Percentiles rank a stretch among this genome's conserved stretches.
Evolutionary conservation across 1,284 basidiomycete species (phyloP).

Genomic region (Puccinia sorghi): DNA sequence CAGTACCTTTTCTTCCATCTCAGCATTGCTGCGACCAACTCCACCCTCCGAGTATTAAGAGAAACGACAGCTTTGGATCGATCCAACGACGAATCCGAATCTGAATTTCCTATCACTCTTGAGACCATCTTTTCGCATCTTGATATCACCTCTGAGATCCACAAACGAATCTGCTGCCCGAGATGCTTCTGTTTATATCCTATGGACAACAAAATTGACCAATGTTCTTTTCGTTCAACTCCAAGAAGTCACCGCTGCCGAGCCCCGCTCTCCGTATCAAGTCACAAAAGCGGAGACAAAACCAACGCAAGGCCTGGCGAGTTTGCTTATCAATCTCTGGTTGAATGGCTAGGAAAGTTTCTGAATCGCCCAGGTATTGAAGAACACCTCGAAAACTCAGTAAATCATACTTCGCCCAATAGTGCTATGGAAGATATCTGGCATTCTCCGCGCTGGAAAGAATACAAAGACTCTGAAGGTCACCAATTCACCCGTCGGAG

Average conservation of each 20-base stretch:
- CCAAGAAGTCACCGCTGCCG: neutral
- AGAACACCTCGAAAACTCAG: neutral
- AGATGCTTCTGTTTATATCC: neutral
- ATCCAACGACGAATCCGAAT: neutral
- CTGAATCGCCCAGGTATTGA: neutral
- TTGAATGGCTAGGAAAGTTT: constrained; percentile 5
- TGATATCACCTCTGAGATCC: neutral
- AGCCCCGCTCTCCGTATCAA: neutral
- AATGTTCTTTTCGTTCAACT: constrained; percentile 7
- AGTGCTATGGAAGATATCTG: constrained; percentile 12
- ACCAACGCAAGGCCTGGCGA: neutral
- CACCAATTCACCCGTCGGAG: neutral
- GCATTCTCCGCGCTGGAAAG: constrained; percentile 10
- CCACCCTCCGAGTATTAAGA: neutral
- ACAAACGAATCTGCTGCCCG: neutral
- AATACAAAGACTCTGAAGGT: constrained; percentile 13
- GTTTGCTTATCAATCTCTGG: constrained; percentile 12
- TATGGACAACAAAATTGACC: neutral
- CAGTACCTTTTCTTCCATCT: constrained; percentile 7
- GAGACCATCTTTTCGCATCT: constrained; percentile 1
- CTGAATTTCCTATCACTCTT: neutral
- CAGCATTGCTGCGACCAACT: neutral
- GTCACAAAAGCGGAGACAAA: constrained; percentile 8
- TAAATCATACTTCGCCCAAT: neutral
- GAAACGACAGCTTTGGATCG: neutral